Base-by-base conservation (phyloP, 306 rosid species). In the Vigna mungo region DNA sequence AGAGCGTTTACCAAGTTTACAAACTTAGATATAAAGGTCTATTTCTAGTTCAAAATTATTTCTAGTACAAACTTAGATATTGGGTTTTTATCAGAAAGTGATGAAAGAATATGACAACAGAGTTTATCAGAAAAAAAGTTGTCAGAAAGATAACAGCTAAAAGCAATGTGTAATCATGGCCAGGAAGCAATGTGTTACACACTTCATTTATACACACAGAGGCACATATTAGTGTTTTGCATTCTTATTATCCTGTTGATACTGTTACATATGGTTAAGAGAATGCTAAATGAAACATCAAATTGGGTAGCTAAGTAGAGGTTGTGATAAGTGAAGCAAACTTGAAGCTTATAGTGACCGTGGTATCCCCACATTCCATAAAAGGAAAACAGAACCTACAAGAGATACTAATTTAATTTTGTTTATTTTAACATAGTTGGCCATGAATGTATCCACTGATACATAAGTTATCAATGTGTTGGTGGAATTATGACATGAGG, bases 381-480 rank as follows among this genome's bases (percentile, higher is more conserved):
- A 62, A 37, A 71, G 48, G 78, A 54, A 51, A 71, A 52, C 64
- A 75, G 32, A 81, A 70, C 53, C 72, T 43, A 11, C 30, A 61
- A 75, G 76, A 68, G 81, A 68, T 73, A 77, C 41, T 81, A 73
- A 82, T 13, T 62, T 79, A 7, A 4, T 77, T 86, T 75, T 67
- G 43, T 21, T 55, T 8, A 58, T 59, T 27, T 70, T 78, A 81
- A 79, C 68, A 79, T 81, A 87, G 90, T 81, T 86, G 92, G 87
- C 81, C 86, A 86, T 84, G 77, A 88, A 89, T 79, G 80, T 80
- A 71, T 87, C 88, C 90, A 85, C 86, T 53, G 82, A 87, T 96
- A 88, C 98, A 88, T 52, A 68, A 83, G 66, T 82, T 82, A 90
- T 86, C 92, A 88, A 81, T 41, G 75, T 91, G 97, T 88, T 90